A percentile compares a stretch with the other conserved stretches of the same genome.
Evolutionary conservation across 2,329 filamentous ascomycete species (phyloP).

Genomic region (Phialophora macrospora): DNA sequence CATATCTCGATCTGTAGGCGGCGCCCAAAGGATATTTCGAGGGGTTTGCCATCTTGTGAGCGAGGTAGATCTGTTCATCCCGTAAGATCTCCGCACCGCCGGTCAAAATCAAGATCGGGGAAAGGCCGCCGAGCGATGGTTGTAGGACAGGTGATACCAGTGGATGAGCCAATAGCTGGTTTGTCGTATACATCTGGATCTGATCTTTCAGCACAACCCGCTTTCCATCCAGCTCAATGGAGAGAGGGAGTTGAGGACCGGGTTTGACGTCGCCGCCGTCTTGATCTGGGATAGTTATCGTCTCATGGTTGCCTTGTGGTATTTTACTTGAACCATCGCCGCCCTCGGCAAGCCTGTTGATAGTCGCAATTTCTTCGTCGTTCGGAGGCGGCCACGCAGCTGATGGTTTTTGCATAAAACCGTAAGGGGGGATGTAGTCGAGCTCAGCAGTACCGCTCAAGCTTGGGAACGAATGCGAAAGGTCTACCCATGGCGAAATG

Average conservation of each 20-base stretch:
- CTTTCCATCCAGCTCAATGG: slow-evolving; percentile 72
- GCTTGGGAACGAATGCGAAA: slow-evolving; percentile 94
- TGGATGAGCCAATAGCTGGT: slow-evolving; percentile 82
- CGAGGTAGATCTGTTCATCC: slow-evolving; percentile 93
- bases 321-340: slow-evolving; percentile 42
- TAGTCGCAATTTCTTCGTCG: slow-evolving; percentile 67
- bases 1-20: slow-evolving; percentile 65
- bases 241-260: slow-evolving; percentile 51
- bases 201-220: slow-evolving; percentile 81
- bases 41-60: slow-evolving; percentile 91
- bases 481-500: slow-evolving; percentile 93
- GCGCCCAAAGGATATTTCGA: slow-evolving; percentile 72
- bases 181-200: slow-evolving; percentile 86
- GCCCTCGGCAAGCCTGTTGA: slow-evolving; percentile 52
- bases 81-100: slow-evolving; percentile 87
- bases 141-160: slow-evolving; percentile 89
- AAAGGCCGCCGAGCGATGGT: slow-evolving; percentile 84
- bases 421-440: slow-evolving; percentile 86
- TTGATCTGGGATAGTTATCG: slow-evolving; percentile 35
- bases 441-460: slow-evolving; percentile 71
- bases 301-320: slow-evolving; percentile 49
- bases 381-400: slow-evolving; percentile 91
- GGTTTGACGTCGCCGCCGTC: slow-evolving; percentile 34
- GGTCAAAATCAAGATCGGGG: slow-evolving; percentile 81
- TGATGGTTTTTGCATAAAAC: slow-evolving; percentile 90